Percentiles rank a stretch among this genome's conserved stretches.
Evolutionary conservation across 495 filamentous ascomycete species (phyloP).

Genomic region (Penicillium argentinense): DNA sequence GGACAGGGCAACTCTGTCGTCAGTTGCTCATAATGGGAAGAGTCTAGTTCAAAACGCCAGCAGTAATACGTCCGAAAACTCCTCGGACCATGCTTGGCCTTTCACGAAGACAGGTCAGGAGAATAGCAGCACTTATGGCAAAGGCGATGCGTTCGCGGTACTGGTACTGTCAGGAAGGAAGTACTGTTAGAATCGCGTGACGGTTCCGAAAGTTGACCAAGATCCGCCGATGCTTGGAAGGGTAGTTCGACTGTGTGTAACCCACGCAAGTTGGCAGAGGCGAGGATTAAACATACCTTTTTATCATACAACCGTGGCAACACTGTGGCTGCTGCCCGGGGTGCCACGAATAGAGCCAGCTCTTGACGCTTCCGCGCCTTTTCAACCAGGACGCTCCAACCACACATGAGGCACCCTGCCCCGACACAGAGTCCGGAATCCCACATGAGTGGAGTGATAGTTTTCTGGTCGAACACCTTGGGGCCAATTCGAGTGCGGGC

Average conservation of each 20-base stretch:
- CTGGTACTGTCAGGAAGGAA: slow-evolving; percentile 51
- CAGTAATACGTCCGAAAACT: slow-evolving; percentile 66
- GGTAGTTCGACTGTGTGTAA: slow-evolving; percentile 18
- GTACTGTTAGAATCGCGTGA: slow-evolving; percentile 25
- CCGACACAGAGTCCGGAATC: slow-evolving; percentile 73
- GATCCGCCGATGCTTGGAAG: neutral
- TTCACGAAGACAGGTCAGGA: slow-evolving; percentile 71
- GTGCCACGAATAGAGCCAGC: slow-evolving; percentile 81
- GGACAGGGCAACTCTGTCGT: neutral
- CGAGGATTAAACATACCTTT: slow-evolving; percentile 45
- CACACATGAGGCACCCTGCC: slow-evolving; percentile 74
- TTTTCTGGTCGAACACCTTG: slow-evolving; percentile 54
- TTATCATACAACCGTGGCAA: slow-evolving; percentile 72
- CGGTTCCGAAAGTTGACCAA: slow-evolving; percentile 6
- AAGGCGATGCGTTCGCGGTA: slow-evolving; percentile 78
- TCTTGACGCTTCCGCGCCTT: slow-evolving; percentile 68
- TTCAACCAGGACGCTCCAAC: slow-evolving; percentile 83
- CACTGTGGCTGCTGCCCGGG: slow-evolving; percentile 74
- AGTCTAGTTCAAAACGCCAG: slow-evolving; percentile 48
- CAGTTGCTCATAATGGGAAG: neutral
- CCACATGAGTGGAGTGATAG: slow-evolving; percentile 57
- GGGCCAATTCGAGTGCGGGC: slow-evolving; percentile 80
- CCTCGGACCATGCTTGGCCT: slow-evolving; percentile 67
- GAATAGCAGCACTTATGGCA: slow-evolving; percentile 68
- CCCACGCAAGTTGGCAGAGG: slow-evolving; percentile 16